These are phyloP conservation scores for Lolium perenne DNA, from an alignment of 176 grass and related monocot species.

Conservation along the genomic window DNA sequence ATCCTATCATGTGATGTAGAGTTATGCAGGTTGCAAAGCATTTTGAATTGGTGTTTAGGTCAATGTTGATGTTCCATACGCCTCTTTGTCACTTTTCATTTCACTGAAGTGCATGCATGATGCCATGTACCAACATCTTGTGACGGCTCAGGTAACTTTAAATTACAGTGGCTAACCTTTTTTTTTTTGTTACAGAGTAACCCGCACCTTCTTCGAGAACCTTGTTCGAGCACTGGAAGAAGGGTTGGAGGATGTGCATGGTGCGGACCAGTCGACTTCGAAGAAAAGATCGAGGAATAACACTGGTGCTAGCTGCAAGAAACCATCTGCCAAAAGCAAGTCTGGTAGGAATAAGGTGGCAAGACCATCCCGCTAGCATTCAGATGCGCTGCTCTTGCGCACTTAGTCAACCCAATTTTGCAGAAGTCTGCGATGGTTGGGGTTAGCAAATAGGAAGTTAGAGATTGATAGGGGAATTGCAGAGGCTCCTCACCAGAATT, in stretches of 20 bases:
- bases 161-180: not conserved
- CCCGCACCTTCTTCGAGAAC: slow-evolving; percentile 90
- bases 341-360: slow-evolving; percentile 47
- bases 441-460: not conserved
- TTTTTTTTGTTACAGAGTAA: slow-evolving; percentile 58
- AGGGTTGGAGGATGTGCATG: slow-evolving; percentile 75
- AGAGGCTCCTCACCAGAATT: not conserved
- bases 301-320: slow-evolving; percentile 42
- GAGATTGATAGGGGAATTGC: not conserved
- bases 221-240: slow-evolving; percentile 85
- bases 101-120: not conserved
- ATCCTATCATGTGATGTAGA: not conserved
- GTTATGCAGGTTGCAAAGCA: slow-evolving; percentile 7
- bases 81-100: not conserved
- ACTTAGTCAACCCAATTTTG: slow-evolving; percentile 37
- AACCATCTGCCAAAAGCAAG: slow-evolving; percentile 50
- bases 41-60: slow-evolving; percentile 2
- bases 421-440: slow-evolving; percentile 7
- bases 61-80: not conserved
- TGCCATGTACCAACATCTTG: not conserved
- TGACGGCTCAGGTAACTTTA: not conserved
- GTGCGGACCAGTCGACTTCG: slow-evolving; percentile 44
- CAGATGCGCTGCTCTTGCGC: slow-evolving; percentile 43
- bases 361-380: slow-evolving; percentile 38
- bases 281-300: not conserved